Base-by-base conservation (phyloP, 129 eudicot species). In the Calendula officinalis region DNA sequence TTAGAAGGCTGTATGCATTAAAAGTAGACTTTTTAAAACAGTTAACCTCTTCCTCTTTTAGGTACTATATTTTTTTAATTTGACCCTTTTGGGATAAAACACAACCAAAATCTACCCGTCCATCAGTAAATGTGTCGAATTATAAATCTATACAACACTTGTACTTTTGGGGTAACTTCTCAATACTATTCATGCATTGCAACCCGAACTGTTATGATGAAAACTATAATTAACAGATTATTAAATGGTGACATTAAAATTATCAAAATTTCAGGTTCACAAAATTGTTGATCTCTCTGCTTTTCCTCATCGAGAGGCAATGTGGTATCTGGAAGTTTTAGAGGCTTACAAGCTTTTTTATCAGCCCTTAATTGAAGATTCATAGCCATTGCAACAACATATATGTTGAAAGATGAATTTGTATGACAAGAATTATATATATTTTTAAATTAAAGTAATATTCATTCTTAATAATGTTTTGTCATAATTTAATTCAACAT, bases 291-390 rank as follows among this genome's bases (percentile, higher is more conserved):
- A 88, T 76, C 95, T 94, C 67, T 88, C 99, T 3, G 69, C 78
- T 30, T 82, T 64, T 73, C 99, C 97, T 14, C 86, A 94, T 62
- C 80, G 97, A 78, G 99, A 94, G 64, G 82, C 95, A 14, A 94
- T 89, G 99, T 94, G 97, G 97, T 86, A 88, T 72, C 88, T 94
- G 40, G 97, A 94, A 80, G 95, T 94, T 46, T 63, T 89, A 39
- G 99, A 94, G 78, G 97, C 90, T n/a, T 86, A 78, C 86, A 89
- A 80, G 52, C 84, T 94, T 45, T 94, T 94, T 82, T 94, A 94
- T 78, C 81, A 73, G 46, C 81, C 77, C 17, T 6, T 33, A 1
- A 57, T 66, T 56, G 79, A 68, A 71, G 86, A 81, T 69, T 78
- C 80, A 80, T 68, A 49, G 67, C 62, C 48, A 16, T 56, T 47